Percentiles rank a stretch among this genome's conserved stretches.
These are phyloP conservation scores for Mycosarcoma mackinlayi DNA, from an alignment of 1,284 basidiomycete genomes.

Conservation along the genomic window DNA sequence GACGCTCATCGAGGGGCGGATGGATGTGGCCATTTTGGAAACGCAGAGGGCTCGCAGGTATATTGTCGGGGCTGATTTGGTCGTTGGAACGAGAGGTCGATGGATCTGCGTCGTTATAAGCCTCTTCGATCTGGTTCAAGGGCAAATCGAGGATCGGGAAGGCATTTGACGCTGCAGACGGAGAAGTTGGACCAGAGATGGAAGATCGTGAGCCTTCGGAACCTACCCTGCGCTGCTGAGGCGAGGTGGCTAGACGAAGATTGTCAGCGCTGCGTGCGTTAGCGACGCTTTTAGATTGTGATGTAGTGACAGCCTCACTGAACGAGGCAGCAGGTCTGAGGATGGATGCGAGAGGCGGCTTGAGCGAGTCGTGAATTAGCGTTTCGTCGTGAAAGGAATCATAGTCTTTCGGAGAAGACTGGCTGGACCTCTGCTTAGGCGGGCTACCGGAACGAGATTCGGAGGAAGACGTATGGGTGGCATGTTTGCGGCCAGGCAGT, in stretches of 20 bases:
- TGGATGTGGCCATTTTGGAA: neutral
- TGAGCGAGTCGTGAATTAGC: constrained; percentile 7
- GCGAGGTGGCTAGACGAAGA: constrained; percentile 26
- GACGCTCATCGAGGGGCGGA: constrained; percentile 1
- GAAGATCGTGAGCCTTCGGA: constrained; percentile 22
- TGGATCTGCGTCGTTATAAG: neutral
- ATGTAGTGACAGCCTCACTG: neutral
- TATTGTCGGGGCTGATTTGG: too few species aligned
- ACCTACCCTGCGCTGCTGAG: constrained; percentile 29
- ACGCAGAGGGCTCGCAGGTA: too few species aligned
- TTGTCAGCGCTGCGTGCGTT: constrained; percentile 41
- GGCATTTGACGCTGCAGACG: neutral
- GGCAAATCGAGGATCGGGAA: constrained; percentile 40
- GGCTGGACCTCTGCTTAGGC: constrained; percentile 23
- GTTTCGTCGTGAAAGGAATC: too few species aligned
- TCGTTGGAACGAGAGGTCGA: too few species aligned
- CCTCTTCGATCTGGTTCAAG: constrained; percentile 35
- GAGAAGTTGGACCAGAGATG: constrained; percentile 4
- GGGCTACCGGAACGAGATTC: constrained; percentile 21
- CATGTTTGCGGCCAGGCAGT: neutral
- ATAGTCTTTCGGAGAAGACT: too few species aligned
- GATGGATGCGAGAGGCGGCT: constrained; percentile 23
- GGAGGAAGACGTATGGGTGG: constrained; percentile 12
- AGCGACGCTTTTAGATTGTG: neutral
- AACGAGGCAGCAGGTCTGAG: constrained; percentile 2